Base-by-base conservation (phyloP, 371 early-diverging fungal species). In the Spiromyces aspiralis region DNA sequence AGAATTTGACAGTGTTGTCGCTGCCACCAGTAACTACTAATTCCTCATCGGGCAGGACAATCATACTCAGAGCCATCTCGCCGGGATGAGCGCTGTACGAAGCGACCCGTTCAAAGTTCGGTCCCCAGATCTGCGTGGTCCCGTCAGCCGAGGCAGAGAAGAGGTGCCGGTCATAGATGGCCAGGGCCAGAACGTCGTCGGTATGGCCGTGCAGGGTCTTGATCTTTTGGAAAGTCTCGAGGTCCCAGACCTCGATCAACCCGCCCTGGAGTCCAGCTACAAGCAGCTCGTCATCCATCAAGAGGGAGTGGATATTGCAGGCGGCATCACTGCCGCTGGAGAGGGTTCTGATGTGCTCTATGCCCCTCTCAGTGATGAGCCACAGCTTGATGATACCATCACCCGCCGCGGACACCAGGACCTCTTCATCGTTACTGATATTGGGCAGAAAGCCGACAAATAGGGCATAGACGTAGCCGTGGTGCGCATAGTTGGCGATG, bases 191-290 rank as follows among this genome's bases (percentile, higher is more conserved):
- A 1, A 85, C 82, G 61, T 84, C 86, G 53, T 82, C 80, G 69
- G 74, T 62, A 57, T 77, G 82, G 13, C 79, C 83, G 53, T 73
- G 60, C 19, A 87, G 67, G 3, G 74, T 72, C 28, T 83, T 72
- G 27, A 87, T 79, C 51, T 77, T 57, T 64, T 85, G 86, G 54
- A 74, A 74, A 1, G 85, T 87, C 62, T 87, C 87, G 19, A 87
- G 62, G 57, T 87, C 87, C 76, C 83, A 87, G 35, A 86, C 76
- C 60, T 76, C 74, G 27, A 87, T 74, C 49, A 70, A 73, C 43
- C 87, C 87, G 50, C 80, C 82, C 73, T 87, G 87, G n/a, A 78
- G 70, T 46, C 86, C 87, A 58, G 81, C 80, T 51, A 79, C 83
- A 51, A 87, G 60, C 35, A 83, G 72, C 1, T 78, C 85, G 47